Conservation (phyloP, 495 filamentous ascomycete genomes). For the Tuber melanosporum region DNA sequence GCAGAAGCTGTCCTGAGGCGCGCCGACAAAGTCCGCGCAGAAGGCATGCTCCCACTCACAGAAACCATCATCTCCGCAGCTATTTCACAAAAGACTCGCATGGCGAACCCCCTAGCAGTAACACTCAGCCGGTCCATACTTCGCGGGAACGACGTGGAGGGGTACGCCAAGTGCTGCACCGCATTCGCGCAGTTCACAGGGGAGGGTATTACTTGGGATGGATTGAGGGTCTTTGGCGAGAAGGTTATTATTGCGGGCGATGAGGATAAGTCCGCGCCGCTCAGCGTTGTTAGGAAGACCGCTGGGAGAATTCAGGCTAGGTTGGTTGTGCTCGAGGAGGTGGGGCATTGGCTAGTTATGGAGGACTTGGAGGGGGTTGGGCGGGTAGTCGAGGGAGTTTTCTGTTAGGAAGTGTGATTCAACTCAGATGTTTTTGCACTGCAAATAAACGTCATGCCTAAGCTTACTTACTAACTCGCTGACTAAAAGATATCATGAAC, state of each 20-base stretch:
- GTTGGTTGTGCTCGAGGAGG: slow-evolving; percentile 41
- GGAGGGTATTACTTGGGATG: slow-evolving; percentile 35
- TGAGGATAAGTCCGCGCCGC: slow-evolving; percentile 46
- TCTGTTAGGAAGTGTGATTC: neutral
- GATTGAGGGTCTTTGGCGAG: slow-evolving; percentile 12
- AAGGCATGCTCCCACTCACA: slow-evolving; percentile 47
- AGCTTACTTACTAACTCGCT: neutral
- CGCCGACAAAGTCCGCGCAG: slow-evolving; percentile 46
- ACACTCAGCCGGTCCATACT: slow-evolving; percentile 46
- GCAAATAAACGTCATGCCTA: neutral
- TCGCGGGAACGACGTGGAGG: slow-evolving; percentile 49
- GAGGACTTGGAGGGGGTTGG: slow-evolving; percentile 37
- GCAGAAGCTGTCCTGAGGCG: slow-evolving; percentile 45
- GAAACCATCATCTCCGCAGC: slow-evolving; percentile 45
- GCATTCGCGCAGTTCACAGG: slow-evolving; percentile 46
- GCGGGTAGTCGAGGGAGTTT: neutral
- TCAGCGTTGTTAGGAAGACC: slow-evolving; percentile 33
- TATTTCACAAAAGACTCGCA: slow-evolving; percentile 48
- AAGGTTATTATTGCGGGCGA: slow-evolving; percentile 46
- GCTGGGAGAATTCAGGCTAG: slow-evolving; percentile 30
- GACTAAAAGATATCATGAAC: neutral
- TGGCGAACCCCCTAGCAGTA: slow-evolving; percentile 43
- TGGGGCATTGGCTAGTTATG: slow-evolving; percentile 48
- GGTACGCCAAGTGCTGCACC: slow-evolving; percentile 52
- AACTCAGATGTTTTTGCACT: neutral